phyloP scores from a whole-genome alignment of 495 filamentous ascomycete genomes.

The Aspergillus ellipticus region DNA sequence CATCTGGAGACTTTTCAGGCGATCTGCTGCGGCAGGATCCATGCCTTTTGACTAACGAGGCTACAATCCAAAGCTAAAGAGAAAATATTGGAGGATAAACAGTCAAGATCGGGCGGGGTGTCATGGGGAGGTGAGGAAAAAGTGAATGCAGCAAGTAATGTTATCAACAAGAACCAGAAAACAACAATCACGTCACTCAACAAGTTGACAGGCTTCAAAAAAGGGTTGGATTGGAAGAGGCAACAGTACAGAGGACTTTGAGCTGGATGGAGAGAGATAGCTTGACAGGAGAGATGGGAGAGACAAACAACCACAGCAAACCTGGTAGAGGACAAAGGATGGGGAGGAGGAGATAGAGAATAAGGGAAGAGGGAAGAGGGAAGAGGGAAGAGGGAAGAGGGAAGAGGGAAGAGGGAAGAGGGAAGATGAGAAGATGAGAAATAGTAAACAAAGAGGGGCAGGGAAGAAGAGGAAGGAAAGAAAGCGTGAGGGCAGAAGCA shows the following conservation, averaged over 20 bases:
- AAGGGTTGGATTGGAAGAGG: neutral
- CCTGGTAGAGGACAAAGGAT: neutral
- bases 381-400: neutral
- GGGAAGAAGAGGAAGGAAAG: neutral
- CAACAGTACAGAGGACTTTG: no score
- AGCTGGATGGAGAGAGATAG: no score
- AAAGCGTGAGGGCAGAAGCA: neutral
- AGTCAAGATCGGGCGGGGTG: no score
- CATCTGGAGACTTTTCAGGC: conserved; percentile 29
- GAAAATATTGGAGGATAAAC: neutral
- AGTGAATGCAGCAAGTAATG: no score
- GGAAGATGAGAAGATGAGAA: no score
- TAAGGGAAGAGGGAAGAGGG: neutral
- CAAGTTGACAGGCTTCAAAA: neutral
- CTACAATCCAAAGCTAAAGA: neutral
- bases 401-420: no score
- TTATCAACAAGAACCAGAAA: no score
- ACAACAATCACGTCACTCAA: no score
- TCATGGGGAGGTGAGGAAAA: no score
- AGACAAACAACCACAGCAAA: neutral
- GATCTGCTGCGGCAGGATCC: conserved; percentile 11
- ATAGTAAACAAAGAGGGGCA: neutral
- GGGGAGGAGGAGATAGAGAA: neutral
- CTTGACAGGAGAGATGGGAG: neutral
- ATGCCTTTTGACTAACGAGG: neutral